These are phyloP conservation scores for Alternaria brassicae DNA, from an alignment of 2,329 filamentous ascomycete species.

Conservation along the genomic window DNA sequence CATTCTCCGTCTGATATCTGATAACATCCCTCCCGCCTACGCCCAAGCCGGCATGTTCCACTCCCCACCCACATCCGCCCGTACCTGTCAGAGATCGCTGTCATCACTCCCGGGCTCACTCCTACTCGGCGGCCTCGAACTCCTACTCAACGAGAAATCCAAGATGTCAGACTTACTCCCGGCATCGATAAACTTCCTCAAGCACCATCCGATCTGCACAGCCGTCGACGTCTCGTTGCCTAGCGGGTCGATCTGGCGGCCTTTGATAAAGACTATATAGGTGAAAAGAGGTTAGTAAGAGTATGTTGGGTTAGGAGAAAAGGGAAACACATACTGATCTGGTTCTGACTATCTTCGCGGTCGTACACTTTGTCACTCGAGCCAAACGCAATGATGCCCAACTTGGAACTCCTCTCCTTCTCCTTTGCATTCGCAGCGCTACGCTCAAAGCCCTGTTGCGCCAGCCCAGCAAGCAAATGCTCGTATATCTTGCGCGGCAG, in stretches of 20 bases:
- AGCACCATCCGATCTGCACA: conserved; percentile 55
- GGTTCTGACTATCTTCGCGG: conserved; percentile 56
- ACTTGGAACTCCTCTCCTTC: conserved; percentile 43
- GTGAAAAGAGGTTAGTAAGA: not conserved
- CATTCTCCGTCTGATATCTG: no score
- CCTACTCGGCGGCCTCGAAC: conserved; percentile 47
- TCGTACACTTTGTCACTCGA: conserved; percentile 55
- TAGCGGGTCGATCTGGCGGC: conserved; percentile 52
- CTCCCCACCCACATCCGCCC: not conserved
- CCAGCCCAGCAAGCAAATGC: conserved; percentile 52
- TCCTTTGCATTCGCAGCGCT: conserved; percentile 36
- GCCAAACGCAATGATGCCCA: conserved; percentile 57
- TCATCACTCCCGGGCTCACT: conserved; percentile 44
- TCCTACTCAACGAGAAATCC: conserved; percentile 53
- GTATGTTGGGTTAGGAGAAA: not conserved
- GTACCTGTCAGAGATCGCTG: conserved; percentile 33
- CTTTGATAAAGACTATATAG: conserved; percentile 52
- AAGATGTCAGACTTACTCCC: conserved; percentile 54
- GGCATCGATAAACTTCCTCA: conserved; percentile 55
- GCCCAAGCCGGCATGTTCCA: conserved; percentile 1
- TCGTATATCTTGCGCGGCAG: conserved; percentile 56
- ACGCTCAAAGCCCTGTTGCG: conserved; percentile 49
- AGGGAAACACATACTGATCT: conserved; percentile 41
- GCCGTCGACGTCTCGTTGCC: conserved; percentile 52
- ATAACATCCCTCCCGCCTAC: conserved; percentile 1